Evolutionary conservation across 2,329 filamentous ascomycete genomes (phyloP).

Genomic region (Ophiognomonia clavigignenti-juglandacearum): DNA sequence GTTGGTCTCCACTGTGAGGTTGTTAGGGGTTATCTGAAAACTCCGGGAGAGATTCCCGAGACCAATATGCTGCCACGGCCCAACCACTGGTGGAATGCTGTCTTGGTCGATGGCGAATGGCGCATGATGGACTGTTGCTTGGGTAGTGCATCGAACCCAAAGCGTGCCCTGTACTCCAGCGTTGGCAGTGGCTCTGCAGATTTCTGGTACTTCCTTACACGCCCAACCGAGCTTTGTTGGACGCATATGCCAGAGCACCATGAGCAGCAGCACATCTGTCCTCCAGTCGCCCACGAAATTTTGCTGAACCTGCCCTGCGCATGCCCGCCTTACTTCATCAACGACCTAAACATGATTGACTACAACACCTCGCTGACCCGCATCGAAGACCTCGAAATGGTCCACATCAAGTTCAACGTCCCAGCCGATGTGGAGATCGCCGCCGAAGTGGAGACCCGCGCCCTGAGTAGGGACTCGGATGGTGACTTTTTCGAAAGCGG

Average conservation of each 20-base stretch:
- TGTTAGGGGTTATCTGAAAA: slow-evolving; percentile 85
- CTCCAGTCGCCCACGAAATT: slow-evolving; percentile 78
- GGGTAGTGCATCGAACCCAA: slow-evolving; percentile 85
- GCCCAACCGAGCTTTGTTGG: slow-evolving; percentile 87
- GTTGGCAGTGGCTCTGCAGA: slow-evolving; percentile 68
- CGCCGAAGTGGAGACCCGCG: slow-evolving; percentile 84
- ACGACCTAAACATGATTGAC: slow-evolving; percentile 72
- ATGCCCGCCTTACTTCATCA: slow-evolving; percentile 83
- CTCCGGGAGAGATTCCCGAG: slow-evolving; percentile 78
- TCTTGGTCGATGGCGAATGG: slow-evolving; percentile 92
- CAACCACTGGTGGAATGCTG: slow-evolving; percentile 98
- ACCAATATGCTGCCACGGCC: slow-evolving; percentile 76
- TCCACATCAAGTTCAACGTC: slow-evolving; percentile 82
- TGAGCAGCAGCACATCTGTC: slow-evolving; percentile 88
- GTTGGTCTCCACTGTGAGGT: slow-evolving; percentile 85
- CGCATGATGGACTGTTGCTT: slow-evolving; percentile 92
- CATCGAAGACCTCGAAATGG: slow-evolving; percentile 88
- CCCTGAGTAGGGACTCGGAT: slow-evolving; percentile 75
- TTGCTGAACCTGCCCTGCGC: slow-evolving; percentile 81
- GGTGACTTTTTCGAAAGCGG: slow-evolving; percentile 93
- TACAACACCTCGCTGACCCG: slow-evolving; percentile 85
- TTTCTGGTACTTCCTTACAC: slow-evolving; percentile 87
- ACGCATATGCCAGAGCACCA: slow-evolving; percentile 88
- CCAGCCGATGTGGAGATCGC: slow-evolving; percentile 87
- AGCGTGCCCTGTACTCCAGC: slow-evolving; percentile 71